Conservation (phyloP, 2,329 filamentous ascomycete species). For the Ramularia endophylla region DNA sequence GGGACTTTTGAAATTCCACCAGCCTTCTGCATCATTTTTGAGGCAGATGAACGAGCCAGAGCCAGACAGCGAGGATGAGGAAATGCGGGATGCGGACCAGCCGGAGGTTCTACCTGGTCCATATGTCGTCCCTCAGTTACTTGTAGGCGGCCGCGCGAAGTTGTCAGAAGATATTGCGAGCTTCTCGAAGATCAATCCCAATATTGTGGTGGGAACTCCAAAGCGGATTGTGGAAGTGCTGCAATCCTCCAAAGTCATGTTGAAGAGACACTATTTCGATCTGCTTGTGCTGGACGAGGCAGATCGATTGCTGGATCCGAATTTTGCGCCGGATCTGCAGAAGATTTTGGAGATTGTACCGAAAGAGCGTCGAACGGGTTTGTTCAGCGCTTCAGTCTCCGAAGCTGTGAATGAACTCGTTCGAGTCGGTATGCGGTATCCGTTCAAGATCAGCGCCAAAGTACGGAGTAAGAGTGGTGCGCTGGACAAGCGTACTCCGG, state of each 20-base stretch:
- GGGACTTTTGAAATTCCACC: constrained; percentile 75
- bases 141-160: constrained; percentile 76
- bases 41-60: constrained; percentile 41
- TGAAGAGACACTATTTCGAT: constrained; percentile 57
- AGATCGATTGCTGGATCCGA: constrained; percentile 84
- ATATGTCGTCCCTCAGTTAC: constrained; percentile 73
- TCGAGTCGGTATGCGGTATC: constrained; percentile 84
- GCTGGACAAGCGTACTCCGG: constrained; percentile 82
- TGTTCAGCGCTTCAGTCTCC: constrained; percentile 94
- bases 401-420: constrained; percentile 93
- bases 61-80: constrained; percentile 37
- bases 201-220: constrained; percentile 84
- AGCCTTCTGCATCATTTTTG: constrained; percentile 64
- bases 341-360: constrained; percentile 77
- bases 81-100: constrained; percentile 33
- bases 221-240: constrained; percentile 84
- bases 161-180: constrained; percentile 78
- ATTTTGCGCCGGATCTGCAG: constrained; percentile 87
- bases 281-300: constrained; percentile 91
- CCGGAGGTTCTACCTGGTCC: constrained; percentile 40
- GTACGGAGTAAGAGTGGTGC: constrained; percentile 70
- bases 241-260: constrained; percentile 55
- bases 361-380: constrained; percentile 85
- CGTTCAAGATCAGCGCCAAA: constrained; percentile 89
- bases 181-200: constrained; percentile 79